phyloP scores from a whole-genome alignment of 768 basidiomycete species.

The Tylopilus vinaceipallidus region DNA sequence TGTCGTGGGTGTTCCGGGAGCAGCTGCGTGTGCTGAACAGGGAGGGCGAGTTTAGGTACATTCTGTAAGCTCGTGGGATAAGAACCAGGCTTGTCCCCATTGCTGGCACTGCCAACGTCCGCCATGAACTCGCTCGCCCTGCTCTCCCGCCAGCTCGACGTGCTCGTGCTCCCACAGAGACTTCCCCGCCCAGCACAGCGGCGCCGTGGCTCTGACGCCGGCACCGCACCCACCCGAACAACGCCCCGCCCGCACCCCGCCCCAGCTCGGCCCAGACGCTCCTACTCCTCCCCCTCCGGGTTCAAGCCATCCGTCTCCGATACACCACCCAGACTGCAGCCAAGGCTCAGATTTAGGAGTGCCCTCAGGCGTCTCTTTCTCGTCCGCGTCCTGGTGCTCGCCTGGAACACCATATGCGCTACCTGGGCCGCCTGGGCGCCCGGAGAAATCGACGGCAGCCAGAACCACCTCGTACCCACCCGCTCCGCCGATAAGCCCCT shows the following conservation, averaged over 20 bases:
- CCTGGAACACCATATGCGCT: constrained; percentile 67
- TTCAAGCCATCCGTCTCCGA: constrained; percentile 35
- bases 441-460: constrained; percentile 21
- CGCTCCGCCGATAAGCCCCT: constrained; percentile 9
- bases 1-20: constrained; percentile 47
- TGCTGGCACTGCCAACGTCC: too few species aligned
- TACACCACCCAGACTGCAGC: constrained; percentile 35
- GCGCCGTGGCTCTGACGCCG: constrained; percentile 29
- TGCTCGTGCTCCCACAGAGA: constrained; percentile 55
- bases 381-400: constrained; percentile 62
- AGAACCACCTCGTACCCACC: constrained; percentile 3
- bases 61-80: constrained; percentile 36
- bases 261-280: constrained; percentile 48
- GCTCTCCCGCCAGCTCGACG: constrained; percentile 82
- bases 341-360: constrained; percentile 37
- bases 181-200: constrained; percentile 24
- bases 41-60: constrained; percentile 44
- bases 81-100: too few species aligned
- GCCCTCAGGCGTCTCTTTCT: constrained; percentile 63
- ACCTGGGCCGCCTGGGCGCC: constrained; percentile 51
- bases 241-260: constrained; percentile 61
- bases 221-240: constrained; percentile 43
- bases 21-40: constrained; percentile 44
- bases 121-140: constrained; percentile 82
- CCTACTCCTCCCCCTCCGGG: constrained; percentile 61